Evolutionary conservation across 208 protist species (phyloP).

Genomic region (Porcisia deanei): DNA sequence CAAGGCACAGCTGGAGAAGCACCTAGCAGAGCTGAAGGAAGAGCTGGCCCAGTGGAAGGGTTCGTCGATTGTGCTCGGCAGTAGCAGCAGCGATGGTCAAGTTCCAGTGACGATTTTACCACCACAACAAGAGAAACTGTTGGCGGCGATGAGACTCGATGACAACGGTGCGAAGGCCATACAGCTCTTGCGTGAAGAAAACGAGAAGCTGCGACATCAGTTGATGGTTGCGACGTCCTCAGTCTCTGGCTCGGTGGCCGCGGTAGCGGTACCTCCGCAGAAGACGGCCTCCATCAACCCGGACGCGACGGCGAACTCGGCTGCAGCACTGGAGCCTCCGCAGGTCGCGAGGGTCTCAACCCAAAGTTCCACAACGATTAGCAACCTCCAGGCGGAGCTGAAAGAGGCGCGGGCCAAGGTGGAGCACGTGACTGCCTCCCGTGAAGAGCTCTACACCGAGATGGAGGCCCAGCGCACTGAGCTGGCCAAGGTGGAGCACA

Average conservation of each 20-base stretch:
- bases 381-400: conserved; percentile 44
- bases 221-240: conserved; percentile 8
- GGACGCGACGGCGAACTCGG: conserved; percentile 7
- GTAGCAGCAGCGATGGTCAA: conserved; percentile 1
- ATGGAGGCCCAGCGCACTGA: conserved; percentile 54
- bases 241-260: neutral
- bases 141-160: conserved; percentile 55
- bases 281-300: neutral
- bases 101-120: neutral
- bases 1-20: conserved; percentile 34
- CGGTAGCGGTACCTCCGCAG: neutral
- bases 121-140: conserved; percentile 38
- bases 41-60: conserved; percentile 22
- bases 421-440: conserved; percentile 35
- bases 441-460: conserved; percentile 56
- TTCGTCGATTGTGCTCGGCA: neutral
- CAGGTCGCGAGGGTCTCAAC: neutral
- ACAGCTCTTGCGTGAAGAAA: conserved; percentile 45
- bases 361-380: neutral
- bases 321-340: conserved; percentile 4
- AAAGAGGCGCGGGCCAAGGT: conserved; percentile 45
- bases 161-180: conserved; percentile 42
- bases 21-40: conserved; percentile 29
- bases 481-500: conserved; percentile 33
- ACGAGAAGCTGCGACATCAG: conserved; percentile 39